Percentiles rank a stretch among this genome's conserved stretches.
These are phyloP conservation scores for Hyaloscypha finlandica DNA, from an alignment of 495 filamentous ascomycete species.

Conservation along the genomic window DNA sequence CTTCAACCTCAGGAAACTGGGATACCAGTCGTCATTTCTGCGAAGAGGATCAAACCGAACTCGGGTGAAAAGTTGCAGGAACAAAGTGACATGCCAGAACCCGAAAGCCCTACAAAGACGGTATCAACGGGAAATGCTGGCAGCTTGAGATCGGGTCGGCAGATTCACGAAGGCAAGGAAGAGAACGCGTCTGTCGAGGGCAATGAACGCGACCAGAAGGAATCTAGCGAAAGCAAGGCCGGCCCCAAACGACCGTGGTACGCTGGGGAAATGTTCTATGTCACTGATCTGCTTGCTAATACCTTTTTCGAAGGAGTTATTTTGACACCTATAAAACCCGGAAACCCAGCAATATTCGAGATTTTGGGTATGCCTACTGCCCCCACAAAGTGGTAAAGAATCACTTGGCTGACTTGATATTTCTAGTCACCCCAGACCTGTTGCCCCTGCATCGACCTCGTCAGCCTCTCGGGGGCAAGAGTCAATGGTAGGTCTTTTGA, in stretches of 20 bases:
- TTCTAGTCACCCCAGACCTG: neutral
- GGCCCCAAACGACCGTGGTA: neutral
- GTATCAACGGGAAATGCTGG: neutral
- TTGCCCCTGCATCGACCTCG: neutral
- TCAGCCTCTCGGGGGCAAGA: neutral
- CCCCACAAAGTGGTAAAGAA: neutral
- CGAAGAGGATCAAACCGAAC: slow-evolving; percentile 20
- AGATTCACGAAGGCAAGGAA: neutral
- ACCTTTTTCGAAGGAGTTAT: neutral
- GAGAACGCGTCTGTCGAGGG: neutral
- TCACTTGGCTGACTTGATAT: neutral
- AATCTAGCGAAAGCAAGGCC: neutral
- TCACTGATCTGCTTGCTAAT: neutral
- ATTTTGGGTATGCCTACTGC: neutral
- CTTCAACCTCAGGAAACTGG: slow-evolving; percentile 15
- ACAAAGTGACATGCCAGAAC: neutral
- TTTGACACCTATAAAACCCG: neutral
- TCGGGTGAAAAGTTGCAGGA: neutral
- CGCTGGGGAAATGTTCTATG: neutral
- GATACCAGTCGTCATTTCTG: neutral
- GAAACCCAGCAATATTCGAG: neutral
- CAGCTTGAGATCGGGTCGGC: neutral
- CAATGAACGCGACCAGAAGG: neutral
- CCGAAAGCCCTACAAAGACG: neutral
- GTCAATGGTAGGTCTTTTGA: neutral